Percentiles rank a stretch among this genome's conserved stretches.
Evolutionary conservation across 2,329 filamentous ascomycete species (phyloP).

Genomic region (Arthrobotrys entomopaga): DNA sequence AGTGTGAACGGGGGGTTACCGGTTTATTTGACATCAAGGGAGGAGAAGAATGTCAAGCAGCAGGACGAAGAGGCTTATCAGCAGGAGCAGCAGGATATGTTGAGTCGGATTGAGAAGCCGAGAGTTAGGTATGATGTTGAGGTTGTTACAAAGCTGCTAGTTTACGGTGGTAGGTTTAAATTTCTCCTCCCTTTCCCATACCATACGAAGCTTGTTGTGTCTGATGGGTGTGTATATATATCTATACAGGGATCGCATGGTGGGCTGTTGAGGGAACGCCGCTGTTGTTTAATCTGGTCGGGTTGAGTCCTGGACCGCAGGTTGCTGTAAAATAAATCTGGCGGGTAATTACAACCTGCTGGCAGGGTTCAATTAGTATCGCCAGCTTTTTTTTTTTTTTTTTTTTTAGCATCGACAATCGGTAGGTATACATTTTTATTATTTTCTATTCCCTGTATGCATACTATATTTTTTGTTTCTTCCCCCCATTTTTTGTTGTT

Average conservation of each 20-base stretch:
- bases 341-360: conserved; percentile 17
- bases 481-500: neutral
- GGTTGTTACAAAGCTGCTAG: conserved; percentile 93
- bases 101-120: conserved; percentile 82
- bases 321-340: conserved; percentile 31
- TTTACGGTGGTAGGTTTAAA: conserved; percentile 79
- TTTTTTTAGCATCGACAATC: neutral
- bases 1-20: conserved; percentile 55
- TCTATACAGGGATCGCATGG: conserved; percentile 77
- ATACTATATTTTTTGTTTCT: neutral
- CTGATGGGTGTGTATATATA: neutral
- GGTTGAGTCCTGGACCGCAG: conserved; percentile 60
- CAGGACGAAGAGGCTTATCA: conserved; percentile 57
- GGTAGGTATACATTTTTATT: conserved; percentile 12
- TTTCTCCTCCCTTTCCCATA: neutral
- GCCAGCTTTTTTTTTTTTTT: neutral
- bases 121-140: conserved; percentile 97
- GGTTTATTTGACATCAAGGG: neutral
- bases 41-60: conserved; percentile 44
- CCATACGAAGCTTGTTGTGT: neutral
- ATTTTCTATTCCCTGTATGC: neutral
- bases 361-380: conserved; percentile 26
- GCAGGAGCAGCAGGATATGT: conserved; percentile 78
- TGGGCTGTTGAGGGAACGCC: conserved; percentile 80
- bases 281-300: conserved; percentile 74